A percentile compares a stretch with the other conserved stretches of the same genome.
phyloP scores from a whole-genome alignment of 2,329 filamentous ascomycete species.

The Exophiala lecanii-corni region DNA sequence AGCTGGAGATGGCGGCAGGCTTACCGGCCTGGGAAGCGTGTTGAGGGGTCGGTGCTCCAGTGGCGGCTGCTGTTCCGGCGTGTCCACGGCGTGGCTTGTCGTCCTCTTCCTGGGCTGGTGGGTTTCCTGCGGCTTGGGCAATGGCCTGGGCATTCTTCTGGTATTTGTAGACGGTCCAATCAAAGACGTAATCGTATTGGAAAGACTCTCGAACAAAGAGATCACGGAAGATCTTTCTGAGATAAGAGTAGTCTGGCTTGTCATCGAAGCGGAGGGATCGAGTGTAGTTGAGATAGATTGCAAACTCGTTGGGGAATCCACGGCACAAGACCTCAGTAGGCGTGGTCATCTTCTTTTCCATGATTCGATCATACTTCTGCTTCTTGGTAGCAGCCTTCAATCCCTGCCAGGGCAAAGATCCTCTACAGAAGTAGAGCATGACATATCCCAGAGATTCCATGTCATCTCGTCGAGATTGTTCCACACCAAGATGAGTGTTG shows the following conservation, averaged over 20 bases:
- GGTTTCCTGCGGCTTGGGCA: constrained; percentile 69
- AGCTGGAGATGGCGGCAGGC: constrained; percentile 68
- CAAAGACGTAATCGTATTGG: constrained; percentile 99
- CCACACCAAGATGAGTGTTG: constrained; percentile 96
- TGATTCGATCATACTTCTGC: constrained; percentile 99
- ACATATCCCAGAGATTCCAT: constrained; percentile 99
- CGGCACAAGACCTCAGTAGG: constrained; percentile 95
- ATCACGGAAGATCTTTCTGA: constrained; percentile 99
- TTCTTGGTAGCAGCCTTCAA: constrained; percentile 98
- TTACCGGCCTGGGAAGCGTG: constrained; percentile 57
- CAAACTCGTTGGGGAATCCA: constrained; percentile 98
- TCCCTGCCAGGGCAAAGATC: constrained; percentile 97
- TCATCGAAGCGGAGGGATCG: constrained; percentile 98
- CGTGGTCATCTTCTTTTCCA: constrained; percentile 99
- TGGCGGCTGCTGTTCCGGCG: constrained; percentile 53
- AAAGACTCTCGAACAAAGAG: constrained; percentile 98
- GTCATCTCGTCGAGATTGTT: constrained; percentile 98
- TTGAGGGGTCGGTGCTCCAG: constrained; percentile 53
- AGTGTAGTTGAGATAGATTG: constrained; percentile 99
- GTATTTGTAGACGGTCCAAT: constrained; percentile 99
- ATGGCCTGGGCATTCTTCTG: constrained; percentile 98
- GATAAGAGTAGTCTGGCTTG: constrained; percentile 99
- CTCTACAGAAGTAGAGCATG: constrained; percentile 99
- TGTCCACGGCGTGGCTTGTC: constrained; percentile 69
- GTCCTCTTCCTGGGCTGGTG: constrained; percentile 61